phyloP scores from a whole-genome alignment of 257 asterid genomes.

The Cordia subcordata region DNA sequence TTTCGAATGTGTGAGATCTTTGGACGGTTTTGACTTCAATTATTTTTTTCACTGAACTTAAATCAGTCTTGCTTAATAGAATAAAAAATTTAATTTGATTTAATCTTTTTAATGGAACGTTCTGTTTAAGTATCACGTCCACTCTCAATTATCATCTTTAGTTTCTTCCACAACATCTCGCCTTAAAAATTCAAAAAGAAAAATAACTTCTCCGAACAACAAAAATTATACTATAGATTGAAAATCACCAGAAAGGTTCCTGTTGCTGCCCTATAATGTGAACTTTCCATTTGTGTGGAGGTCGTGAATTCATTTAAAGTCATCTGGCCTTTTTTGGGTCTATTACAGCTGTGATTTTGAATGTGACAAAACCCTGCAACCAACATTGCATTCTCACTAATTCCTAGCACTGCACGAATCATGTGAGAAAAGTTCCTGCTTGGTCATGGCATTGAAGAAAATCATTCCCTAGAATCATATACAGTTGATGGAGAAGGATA shows the following conservation, averaged over 20 bases:
- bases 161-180: no score
- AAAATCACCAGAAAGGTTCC: slow-evolving; percentile 30
- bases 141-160: no score
- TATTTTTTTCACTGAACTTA: no score
- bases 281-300: slow-evolving; percentile 10
- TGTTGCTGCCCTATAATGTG: slow-evolving; percentile 5
- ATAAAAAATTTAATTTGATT: no score
- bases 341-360: not conserved
- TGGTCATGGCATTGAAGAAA: not conserved
- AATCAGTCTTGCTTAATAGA: no score
- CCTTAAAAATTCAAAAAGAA: not conserved
- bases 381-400: not conserved
- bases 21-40: no score
- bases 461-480: slow-evolving; percentile 27
- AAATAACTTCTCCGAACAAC: not conserved
- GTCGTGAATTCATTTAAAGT: slow-evolving; percentile 9
- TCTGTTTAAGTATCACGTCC: no score
- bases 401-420: slow-evolving; percentile 18
- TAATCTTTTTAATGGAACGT: no score
- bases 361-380: slow-evolving; percentile 11
- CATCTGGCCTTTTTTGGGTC: slow-evolving; percentile 12
- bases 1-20: no score
- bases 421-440: slow-evolving; percentile 22
- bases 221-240: not conserved
- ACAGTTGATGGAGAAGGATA: no score